phyloP scores from a whole-genome alignment of 169 alveolate species.

The Plasmodium reichenowi region DNA sequence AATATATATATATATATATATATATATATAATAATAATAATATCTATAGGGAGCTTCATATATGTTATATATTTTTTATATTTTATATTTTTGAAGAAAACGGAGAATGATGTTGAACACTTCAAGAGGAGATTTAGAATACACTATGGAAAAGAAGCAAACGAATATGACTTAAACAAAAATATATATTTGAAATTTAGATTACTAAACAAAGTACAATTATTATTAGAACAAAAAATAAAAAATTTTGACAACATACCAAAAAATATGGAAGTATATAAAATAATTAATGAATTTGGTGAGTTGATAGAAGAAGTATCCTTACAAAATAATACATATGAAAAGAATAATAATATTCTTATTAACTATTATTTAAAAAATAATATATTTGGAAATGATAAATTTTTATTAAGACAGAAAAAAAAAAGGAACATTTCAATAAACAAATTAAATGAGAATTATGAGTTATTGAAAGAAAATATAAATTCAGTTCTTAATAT shows the following conservation, averaged over 20 bases:
- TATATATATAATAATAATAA: background rate
- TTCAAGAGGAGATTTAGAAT: slow-evolving; percentile 42
- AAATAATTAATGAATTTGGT: slow-evolving; percentile 20
- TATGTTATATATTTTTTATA: background rate
- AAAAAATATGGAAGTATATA: slow-evolving; percentile 10
- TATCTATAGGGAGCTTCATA: background rate
- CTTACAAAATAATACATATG: background rate
- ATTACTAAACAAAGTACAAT: background rate
- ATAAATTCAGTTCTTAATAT: slow-evolving; percentile 15
- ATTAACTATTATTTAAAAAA: slow-evolving; percentile 7
- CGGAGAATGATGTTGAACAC: slow-evolving; percentile 20
- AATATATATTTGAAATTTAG: slow-evolving; percentile 1
- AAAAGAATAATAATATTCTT: slow-evolving; percentile 2
- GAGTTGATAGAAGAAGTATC: background rate
- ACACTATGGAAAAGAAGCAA: slow-evolving; percentile 25
- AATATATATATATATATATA: background rate
- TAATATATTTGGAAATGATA: background rate
- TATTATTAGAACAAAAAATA: slow-evolving; percentile 35
- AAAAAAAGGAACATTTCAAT: background rate
- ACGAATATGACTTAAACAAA: slow-evolving; percentile 13
- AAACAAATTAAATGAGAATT: slow-evolving; percentile 20
- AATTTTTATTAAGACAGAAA: slow-evolving; percentile 5
- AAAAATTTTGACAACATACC: slow-evolving; percentile 12
- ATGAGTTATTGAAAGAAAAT: slow-evolving; percentile 9
- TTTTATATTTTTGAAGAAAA: slow-evolving; percentile 2